Conservation (phyloP, 2,329 filamentous ascomycete genomes). For the Elsinoe necatrix region DNA sequence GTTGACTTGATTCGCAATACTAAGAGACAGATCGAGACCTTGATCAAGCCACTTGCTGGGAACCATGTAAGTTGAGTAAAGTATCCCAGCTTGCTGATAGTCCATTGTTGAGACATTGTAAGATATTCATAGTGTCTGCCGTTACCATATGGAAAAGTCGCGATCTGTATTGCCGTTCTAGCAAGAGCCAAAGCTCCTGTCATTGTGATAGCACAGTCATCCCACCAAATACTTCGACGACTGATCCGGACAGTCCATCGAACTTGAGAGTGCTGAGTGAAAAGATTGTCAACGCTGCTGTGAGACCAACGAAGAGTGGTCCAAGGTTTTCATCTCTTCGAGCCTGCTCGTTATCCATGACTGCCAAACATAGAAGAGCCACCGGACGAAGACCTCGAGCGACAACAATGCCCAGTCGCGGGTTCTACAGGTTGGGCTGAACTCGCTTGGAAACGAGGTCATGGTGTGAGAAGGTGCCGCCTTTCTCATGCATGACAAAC, state of each 20-base stretch:
- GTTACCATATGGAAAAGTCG: constrained; percentile 31
- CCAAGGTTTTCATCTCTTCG: constrained; percentile 13
- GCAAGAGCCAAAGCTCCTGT: constrained; percentile 26
- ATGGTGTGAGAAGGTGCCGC: background rate
- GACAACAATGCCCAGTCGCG: background rate
- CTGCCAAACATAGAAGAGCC: background rate
- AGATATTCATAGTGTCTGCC: constrained; percentile 34
- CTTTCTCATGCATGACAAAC: background rate
- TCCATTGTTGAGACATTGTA: constrained; percentile 27
- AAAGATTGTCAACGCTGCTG: constrained; percentile 12
- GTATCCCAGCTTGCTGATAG: constrained; percentile 32
- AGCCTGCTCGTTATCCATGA: background rate
- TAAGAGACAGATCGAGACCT: constrained; percentile 37
- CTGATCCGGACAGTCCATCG: constrained; percentile 13
- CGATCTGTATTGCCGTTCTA: constrained; percentile 31
- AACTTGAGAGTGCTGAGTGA: constrained; percentile 11
- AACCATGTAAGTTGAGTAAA: constrained; percentile 37
- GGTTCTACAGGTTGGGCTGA: background rate
- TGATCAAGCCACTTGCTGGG: constrained; percentile 33
- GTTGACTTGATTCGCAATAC: constrained; percentile 36
- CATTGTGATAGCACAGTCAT: constrained; percentile 32
- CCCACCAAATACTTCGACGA: constrained; percentile 26
- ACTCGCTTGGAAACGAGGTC: background rate
- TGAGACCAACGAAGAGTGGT: constrained; percentile 15
- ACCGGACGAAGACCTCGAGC: too few species aligned